A percentile compares a stretch with the other conserved stretches of the same genome.
Conservation (phyloP, 371 early-diverging fungal species). For the Funneliformis caledonium region DNA sequence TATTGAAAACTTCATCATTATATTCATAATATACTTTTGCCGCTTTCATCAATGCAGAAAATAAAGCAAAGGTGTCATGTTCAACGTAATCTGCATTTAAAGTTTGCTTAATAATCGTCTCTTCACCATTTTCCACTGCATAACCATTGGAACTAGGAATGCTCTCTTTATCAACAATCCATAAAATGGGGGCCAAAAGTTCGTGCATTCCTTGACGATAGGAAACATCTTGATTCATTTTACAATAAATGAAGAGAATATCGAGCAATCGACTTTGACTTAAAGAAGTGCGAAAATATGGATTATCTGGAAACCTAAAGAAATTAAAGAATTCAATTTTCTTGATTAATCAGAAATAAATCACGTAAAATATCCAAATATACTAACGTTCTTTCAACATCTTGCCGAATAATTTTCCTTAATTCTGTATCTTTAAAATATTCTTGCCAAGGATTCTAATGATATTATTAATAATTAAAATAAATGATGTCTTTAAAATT, state of each 20-base stretch:
- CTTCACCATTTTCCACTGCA: constrained; percentile 41
- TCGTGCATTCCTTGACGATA: constrained; percentile 99
- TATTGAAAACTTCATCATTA: constrained; percentile 55
- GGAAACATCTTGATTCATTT: constrained; percentile 81
- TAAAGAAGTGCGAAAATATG: constrained; percentile 68
- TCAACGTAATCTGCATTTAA: constrained; percentile 72
- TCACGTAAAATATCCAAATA: neutral
- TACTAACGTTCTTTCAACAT: constrained; percentile 90
- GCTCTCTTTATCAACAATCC: constrained; percentile 71
- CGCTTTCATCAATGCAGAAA: constrained; percentile 79
- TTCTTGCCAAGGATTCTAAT: constrained; percentile 90
- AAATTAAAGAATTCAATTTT: neutral
- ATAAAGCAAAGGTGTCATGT: constrained; percentile 85
- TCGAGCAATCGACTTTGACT: constrained; percentile 79
- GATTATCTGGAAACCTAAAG: constrained; percentile 82
- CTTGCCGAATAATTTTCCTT: constrained; percentile 81
- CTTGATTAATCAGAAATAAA: neutral
- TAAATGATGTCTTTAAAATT: neutral
- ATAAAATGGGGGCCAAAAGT: constrained; percentile 81
- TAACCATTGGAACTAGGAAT: neutral
- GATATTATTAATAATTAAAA: neutral
- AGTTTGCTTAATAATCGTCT: constrained; percentile 47
- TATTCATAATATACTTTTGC: constrained; percentile 88
- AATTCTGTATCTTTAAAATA: constrained; percentile 88
- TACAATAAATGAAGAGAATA: constrained; percentile 90